Conservation (phyloP, 345 rosid species). For the Citrus australasica region DNA sequence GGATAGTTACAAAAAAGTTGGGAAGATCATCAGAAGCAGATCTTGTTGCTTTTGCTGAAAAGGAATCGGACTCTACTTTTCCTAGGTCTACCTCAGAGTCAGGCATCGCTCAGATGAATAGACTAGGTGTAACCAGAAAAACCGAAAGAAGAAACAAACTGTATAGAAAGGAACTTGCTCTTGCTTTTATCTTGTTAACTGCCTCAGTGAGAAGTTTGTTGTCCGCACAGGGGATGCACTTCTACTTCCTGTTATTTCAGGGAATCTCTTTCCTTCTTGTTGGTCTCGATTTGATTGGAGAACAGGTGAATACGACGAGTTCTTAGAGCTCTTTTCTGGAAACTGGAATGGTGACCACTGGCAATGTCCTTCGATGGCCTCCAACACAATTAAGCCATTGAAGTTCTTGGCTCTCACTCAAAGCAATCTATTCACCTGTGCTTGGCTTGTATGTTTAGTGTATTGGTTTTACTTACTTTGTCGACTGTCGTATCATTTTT, state of each 20-base stretch:
- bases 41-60: slow-evolving; percentile 64
- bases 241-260: slow-evolving; percentile 86
- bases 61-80: slow-evolving; percentile 42
- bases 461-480: too few relatives aligned
- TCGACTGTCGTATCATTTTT: too few relatives aligned
- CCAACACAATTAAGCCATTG: background rate
- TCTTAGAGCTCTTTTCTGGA: background rate
- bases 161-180: slow-evolving; percentile 69
- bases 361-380: background rate
- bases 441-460: too few relatives aligned
- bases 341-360: background rate
- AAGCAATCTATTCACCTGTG: too few relatives aligned
- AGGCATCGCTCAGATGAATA: slow-evolving; percentile 58
- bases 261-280: slow-evolving; percentile 77
- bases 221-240: slow-evolving; percentile 87
- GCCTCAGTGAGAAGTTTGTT: slow-evolving; percentile 77
- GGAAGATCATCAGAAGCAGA: slow-evolving; percentile 95
- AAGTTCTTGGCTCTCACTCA: too few relatives aligned
- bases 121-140: slow-evolving; percentile 49
- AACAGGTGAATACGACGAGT: slow-evolving; percentile 59
- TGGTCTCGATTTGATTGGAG: slow-evolving; percentile 92
- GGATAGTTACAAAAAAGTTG: slow-evolving; percentile 88
- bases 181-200: slow-evolving; percentile 64
- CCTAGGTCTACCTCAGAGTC: slow-evolving; percentile 68
- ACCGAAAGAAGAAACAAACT: slow-evolving; percentile 46